Evolutionary conservation across 768 basidiomycete species (phyloP).

Genomic region (Lactifluus piperatus): DNA sequence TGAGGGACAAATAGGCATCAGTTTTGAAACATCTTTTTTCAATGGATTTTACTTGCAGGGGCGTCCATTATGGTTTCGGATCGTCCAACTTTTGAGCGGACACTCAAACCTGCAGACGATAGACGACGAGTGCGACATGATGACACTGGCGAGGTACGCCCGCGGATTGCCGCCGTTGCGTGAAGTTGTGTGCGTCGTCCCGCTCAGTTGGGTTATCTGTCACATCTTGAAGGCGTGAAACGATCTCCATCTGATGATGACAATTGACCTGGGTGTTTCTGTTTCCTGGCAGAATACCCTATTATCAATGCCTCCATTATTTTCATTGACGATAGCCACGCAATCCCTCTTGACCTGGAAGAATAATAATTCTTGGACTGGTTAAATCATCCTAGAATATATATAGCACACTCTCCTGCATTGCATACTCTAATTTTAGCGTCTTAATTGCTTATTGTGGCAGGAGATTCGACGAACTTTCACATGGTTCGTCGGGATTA

Average conservation of each 20-base stretch:
- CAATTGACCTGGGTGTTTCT: neutral
- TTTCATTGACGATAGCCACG: neutral
- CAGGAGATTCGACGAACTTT: conserved; percentile 1
- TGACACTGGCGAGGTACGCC: neutral
- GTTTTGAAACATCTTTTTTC: neutral
- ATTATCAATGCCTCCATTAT: no score
- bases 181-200: neutral
- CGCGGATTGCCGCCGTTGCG: neutral
- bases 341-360: neutral
- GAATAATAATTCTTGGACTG: neutral
- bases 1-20: neutral
- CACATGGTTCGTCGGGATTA: conserved; percentile 19
- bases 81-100: neutral
- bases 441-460: neutral
- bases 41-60: neutral
- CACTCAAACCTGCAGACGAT: neutral
- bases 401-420: conserved; percentile 17
- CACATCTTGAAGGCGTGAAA: neutral
- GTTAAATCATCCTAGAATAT: conserved; percentile 20
- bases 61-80: neutral
- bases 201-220: no score
- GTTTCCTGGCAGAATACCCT: neutral
- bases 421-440: conserved; percentile 13
- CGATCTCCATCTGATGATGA: neutral
- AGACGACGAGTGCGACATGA: neutral